A percentile compares a stretch with the other conserved stretches of the same genome.
phyloP scores from a whole-genome alignment of 805 yeast genomes.

The Sungouiozyma ichnusensis region DNA sequence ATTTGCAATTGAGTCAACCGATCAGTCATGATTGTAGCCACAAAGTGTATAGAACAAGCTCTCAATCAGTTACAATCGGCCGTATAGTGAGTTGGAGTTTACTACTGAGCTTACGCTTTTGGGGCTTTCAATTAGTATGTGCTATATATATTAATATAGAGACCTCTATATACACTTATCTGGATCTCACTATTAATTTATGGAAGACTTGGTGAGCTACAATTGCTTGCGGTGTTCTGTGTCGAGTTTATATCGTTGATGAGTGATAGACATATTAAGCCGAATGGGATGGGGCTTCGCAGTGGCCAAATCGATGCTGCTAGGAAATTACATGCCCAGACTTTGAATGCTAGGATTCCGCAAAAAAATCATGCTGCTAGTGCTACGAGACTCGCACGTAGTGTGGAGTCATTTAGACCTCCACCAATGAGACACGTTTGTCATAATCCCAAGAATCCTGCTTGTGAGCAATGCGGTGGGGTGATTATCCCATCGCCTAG shows the following conservation, averaged over 20 bases:
- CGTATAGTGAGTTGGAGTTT: too few relatives aligned
- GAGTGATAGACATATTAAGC: neutral
- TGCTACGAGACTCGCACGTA: conserved; percentile 1
- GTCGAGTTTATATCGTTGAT: too few relatives aligned
- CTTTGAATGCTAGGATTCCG: conserved; percentile 29
- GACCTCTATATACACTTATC: too few relatives aligned
- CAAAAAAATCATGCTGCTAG: neutral
- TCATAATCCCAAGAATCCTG: conserved; percentile 32
- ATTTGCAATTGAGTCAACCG: conserved; percentile 82
- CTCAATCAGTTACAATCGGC: too few relatives aligned
- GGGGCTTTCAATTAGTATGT: too few relatives aligned
- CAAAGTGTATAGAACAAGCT: too few relatives aligned
- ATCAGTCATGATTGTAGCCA: conserved; percentile 53
- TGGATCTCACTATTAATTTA: too few relatives aligned
- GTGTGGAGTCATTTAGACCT: neutral
- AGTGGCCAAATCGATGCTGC: conserved; percentile 52
- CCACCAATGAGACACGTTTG: conserved; percentile 16
- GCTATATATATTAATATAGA: too few relatives aligned
- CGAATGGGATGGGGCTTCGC: conserved; percentile 32
- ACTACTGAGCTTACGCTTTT: too few relatives aligned
- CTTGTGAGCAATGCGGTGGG: conserved; percentile 55
- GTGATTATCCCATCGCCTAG: conserved; percentile 73
- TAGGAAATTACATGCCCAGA: conserved; percentile 45
- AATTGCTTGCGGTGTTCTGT: too few relatives aligned
- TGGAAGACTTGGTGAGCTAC: too few relatives aligned